These are phyloP conservation scores for Pseudogymnoascus sp. DNA, from an alignment of 2,329 filamentous ascomycete species.

Conservation along the genomic window DNA sequence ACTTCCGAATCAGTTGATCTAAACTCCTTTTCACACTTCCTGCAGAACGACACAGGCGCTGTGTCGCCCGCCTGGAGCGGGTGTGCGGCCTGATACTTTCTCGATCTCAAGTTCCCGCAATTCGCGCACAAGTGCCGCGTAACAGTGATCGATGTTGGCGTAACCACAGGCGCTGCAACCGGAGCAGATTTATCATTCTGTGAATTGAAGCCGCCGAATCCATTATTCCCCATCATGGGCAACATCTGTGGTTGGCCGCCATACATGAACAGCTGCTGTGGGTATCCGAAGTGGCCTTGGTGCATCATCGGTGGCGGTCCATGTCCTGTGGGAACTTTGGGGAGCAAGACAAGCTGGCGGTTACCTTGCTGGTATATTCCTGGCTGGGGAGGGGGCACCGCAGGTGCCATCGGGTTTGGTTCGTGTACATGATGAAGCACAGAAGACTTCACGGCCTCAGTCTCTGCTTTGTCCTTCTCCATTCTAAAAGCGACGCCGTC, in stretches of 20 bases:
- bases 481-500: background rate
- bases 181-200: background rate
- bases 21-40: constrained; percentile 4
- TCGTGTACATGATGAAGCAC: background rate
- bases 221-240: background rate
- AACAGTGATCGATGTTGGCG: background rate
- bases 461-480: constrained; percentile 1
- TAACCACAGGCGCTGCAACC: background rate
- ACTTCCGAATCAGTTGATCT: background rate
- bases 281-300: background rate
- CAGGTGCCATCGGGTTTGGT: background rate
- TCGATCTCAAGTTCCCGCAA: constrained; percentile 5
- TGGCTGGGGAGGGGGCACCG: background rate
- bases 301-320: background rate
- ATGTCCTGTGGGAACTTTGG: background rate
- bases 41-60: background rate
- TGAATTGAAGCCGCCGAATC: constrained; percentile 5
- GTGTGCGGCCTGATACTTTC: background rate
- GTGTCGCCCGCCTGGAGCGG: background rate
- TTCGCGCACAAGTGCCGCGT: constrained; percentile 5
- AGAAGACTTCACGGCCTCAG: background rate
- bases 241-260: background rate
- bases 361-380: constrained; percentile 2
- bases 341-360: constrained; percentile 6
- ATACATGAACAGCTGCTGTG: background rate